Evolutionary conservation across 2,329 filamentous ascomycete species (phyloP), one percentile per base, ranked within the genome.

Genomic region (Penicillium brasilianum): DNA sequence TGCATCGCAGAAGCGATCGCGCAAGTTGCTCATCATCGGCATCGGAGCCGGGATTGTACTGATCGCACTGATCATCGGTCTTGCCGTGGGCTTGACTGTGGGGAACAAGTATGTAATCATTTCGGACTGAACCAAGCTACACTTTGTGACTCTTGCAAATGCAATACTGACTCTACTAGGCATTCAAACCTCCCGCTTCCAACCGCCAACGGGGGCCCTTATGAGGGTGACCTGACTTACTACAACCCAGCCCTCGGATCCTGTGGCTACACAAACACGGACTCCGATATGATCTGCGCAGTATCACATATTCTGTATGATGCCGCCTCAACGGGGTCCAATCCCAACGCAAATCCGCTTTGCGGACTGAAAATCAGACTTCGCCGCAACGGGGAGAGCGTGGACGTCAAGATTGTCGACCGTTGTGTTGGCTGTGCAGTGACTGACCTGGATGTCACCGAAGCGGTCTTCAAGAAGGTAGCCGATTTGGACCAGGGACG

Each of bases 271-370:
- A 81, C 77, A 1, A 86, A 84, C 56, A 75, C 72, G 1, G 78
- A 81, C 8, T 76, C 73, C 8, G 88, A 92, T 59, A 71, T 83
- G 59, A 85, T 93, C 43, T 88, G 85, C 37, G 85, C 91, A 0
- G 82, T 94, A 0, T 89, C 88, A 1, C 85, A 88, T 68, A 71
- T 82, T n/a, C 72, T 90, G 4, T 94, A 86, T 71, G 90, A 93
- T 72, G 82, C 85, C 0, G 80, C 80, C 1, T 74, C 74, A 8
- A 82, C 80, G 25, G 78, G 81, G 1, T 71, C 83, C 2, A 81
- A 88, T 71, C 83, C 85, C 0, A 92, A 91, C 71, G 72, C 78
- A 13, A 91, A 91, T 67, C 85, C 87, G 1, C 75, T 91, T 1
- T 94, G 91, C 69, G 88, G 88, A 2, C 80, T 81, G 69, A 86